Evolutionary conservation across 2,329 filamentous ascomycete genomes (phyloP), one percentile per base, ranked within the genome.

Genomic region (Ophiosphaerella herpotricha): DNA sequence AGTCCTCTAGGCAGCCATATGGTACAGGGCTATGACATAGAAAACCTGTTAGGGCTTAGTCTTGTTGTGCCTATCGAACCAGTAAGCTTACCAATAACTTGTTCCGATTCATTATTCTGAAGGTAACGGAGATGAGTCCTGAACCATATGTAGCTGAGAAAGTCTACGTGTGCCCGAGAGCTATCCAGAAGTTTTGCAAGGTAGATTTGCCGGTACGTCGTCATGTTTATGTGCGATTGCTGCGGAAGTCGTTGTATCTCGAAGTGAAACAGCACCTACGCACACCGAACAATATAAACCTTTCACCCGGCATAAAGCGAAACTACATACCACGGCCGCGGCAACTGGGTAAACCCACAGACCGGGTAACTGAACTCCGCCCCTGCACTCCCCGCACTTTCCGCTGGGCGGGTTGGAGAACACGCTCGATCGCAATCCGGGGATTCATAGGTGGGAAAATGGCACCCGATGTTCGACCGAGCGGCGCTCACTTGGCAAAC

Each of bases 371-470:
- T 39, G 16, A 12, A 23, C 26, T 29, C 26, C 21, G 16, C 12
- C 49, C 46, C 26, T 39, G 39, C 18, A 4, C 45, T 40, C 43
- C 46, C 46, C 36, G 43, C 23, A 35, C 32, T 16, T 16, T 16
- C 11, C 29, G 11, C 23, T 13, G 35, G 23, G 39, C 40, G 46
- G 43, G 43, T 40, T 40, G 43, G 39, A 31, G 14, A 37, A 48
- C 7, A 42, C 16, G 21, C n/a, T 34, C 23, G 14, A 7, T 32
- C 29, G 23, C n/a, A 16, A 31, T 29, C 39, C 33, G 12, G 33
- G 36, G 35, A 33, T 16, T 38, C 26, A 59, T 59, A 57, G 51
- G 57, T 57, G 54, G 57, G 55, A 42, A 55, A 57, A 48, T 21
- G 37, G 21, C 18, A 38, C 12, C 47, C 48, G 48, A 24, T 11